A percentile compares a stretch with the other conserved stretches of the same genome.
These are phyloP conservation scores for Suillus discolor DNA, from an alignment of 768 basidiomycete species.

Conservation along the genomic window DNA sequence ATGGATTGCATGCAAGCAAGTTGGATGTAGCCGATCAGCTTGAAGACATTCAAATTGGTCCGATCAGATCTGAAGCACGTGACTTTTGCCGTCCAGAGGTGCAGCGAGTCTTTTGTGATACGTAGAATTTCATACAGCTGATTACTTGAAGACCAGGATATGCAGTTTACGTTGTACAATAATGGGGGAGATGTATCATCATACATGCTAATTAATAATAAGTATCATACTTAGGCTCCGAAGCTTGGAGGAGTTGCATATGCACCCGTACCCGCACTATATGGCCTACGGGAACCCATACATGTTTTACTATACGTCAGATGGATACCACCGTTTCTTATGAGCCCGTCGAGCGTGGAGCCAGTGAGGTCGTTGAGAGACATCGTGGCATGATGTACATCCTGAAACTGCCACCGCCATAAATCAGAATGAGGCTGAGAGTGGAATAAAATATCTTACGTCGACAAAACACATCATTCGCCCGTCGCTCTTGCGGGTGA, in stretches of 20 bases:
- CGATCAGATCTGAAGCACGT: conserved; percentile 4
- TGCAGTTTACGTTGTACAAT: neutral
- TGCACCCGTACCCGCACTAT: conserved; percentile 45
- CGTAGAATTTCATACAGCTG: neutral
- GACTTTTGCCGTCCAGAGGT: neutral
- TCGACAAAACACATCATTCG: conserved; percentile 98
- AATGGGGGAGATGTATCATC: neutral
- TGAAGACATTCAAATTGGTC: neutral
- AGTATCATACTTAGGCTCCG: neutral
- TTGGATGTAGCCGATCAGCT: conserved; percentile 10
- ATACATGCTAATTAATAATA: neutral
- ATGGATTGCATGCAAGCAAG: conserved; percentile 10
- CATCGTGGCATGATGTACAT: conserved; percentile 79
- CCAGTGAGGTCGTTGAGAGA: conserved; percentile 93
- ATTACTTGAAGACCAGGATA: neutral
- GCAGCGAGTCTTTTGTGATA: neutral
- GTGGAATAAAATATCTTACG: conserved; percentile 44
- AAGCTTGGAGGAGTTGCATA: conserved; percentile 15
- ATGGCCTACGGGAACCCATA: conserved; percentile 85
- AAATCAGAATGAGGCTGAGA: too few species aligned
- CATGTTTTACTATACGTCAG: conserved; percentile 98
- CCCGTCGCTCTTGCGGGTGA: conserved; percentile 94
- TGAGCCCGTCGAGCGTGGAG: conserved; percentile 84
- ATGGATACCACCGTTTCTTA: conserved; percentile 93
- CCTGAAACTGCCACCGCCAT: conserved; percentile 72